These are phyloP conservation scores for Colletotrichum limetticola DNA, from an alignment of 2,329 filamentous ascomycete species.

Conservation along the genomic window DNA sequence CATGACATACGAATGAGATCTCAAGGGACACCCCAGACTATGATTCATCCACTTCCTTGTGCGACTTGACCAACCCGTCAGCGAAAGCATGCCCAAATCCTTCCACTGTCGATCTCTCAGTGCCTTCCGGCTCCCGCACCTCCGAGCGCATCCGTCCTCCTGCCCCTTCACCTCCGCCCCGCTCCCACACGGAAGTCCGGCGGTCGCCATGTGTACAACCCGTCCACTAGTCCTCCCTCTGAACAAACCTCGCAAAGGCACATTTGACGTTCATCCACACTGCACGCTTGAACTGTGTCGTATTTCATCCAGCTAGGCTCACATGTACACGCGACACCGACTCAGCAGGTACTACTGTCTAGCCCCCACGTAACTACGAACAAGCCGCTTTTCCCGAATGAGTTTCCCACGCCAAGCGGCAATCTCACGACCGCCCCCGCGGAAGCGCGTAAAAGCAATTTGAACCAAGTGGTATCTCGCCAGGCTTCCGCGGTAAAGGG, in stretches of 20 bases:
- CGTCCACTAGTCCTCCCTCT: no score
- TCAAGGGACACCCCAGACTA: not conserved
- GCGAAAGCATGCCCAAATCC: not conserved
- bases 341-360: not conserved
- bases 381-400: not conserved
- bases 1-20: not conserved
- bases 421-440: not conserved
- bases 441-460: not conserved
- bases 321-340: not conserved
- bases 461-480: not conserved
- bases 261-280: not conserved
- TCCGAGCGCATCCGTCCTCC: not conserved
- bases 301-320: not conserved
- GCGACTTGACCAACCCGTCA: not conserved
- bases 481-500: not conserved
- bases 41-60: not conserved
- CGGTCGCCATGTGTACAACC: not conserved
- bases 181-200: not conserved
- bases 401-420: not conserved
- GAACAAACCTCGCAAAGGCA: not conserved
- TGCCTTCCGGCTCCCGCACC: not conserved
- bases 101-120: not conserved
- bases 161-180: conserved; percentile 1
- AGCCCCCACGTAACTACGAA: not conserved
- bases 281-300: not conserved